Evolutionary conservation across 129 eudicot genomes (phyloP).

Genomic region (Escallonia rubra): DNA sequence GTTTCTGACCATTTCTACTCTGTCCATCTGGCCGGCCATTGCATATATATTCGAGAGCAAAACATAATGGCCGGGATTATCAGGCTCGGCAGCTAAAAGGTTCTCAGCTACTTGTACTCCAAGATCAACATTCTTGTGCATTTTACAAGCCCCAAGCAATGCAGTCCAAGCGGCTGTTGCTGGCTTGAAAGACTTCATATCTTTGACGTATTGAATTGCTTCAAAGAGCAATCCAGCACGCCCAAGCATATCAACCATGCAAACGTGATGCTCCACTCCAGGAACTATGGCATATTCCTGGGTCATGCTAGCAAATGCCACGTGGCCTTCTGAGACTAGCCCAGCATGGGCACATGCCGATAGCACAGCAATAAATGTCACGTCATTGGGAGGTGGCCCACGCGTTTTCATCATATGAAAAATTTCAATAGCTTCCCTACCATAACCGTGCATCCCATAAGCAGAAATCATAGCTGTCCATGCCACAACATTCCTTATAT

Average conservation of each 20-base stretch:
- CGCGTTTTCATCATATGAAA: conserved; percentile 38
- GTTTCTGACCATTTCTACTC: conserved; percentile 45
- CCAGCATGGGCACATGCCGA: conserved; percentile 70
- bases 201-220: conserved; percentile 39
- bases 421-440: conserved; percentile 46
- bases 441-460: conserved; percentile 60
- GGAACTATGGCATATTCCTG: conserved; percentile 32
- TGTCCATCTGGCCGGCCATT: conserved; percentile 58
- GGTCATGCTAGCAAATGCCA: conserved; percentile 37
- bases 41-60: conserved; percentile 54
- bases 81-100: conserved; percentile 48
- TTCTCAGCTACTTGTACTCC: conserved; percentile 54
- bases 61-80: conserved; percentile 59
- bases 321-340: conserved; percentile 42
- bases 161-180: conserved; percentile 61
- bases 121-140: conserved; percentile 51
- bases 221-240: conserved; percentile 52
- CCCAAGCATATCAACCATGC: conserved; percentile 68
- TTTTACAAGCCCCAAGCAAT: conserved; percentile 67
- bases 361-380: conserved; percentile 48
- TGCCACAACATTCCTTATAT: conserved; percentile 42
- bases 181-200: conserved; percentile 20
- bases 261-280: conserved; percentile 55
- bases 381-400: conserved; percentile 42
- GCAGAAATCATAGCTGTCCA: conserved; percentile 70